These are phyloP conservation scores for Tolypocladium cylindrosporum DNA, from an alignment of 2,329 filamentous ascomycete species.

Conservation along the genomic window DNA sequence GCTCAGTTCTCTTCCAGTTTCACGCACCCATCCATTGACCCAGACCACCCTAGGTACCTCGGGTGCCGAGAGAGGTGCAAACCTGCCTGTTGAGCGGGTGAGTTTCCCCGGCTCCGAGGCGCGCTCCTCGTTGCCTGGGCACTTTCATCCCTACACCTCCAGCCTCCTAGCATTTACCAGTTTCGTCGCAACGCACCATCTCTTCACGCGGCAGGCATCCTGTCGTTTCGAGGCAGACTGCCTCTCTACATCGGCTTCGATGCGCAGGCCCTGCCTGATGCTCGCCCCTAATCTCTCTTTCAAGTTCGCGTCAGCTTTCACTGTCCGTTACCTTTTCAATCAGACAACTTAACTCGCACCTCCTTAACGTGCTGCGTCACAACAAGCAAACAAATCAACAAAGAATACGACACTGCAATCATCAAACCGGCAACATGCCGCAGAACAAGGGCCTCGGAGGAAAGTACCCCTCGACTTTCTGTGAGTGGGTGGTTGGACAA, in stretches of 20 bases:
- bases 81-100: not conserved
- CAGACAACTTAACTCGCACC: not conserved
- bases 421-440: not conserved
- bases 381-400: not conserved
- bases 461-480: conserved; percentile 14
- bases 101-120: not conserved
- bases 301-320: not conserved
- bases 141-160: not conserved
- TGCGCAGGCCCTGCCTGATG: not conserved
- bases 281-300: not conserved
- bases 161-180: not conserved
- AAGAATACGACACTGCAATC: not conserved
- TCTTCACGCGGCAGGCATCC: not conserved
- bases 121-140: not conserved
- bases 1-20: not conserved
- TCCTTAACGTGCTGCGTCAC: not conserved
- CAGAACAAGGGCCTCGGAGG: not conserved
- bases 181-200: not conserved
- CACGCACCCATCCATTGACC: not conserved
- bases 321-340: no score
- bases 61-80: no score
- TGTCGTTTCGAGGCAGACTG: not conserved
- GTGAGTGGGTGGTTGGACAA: conserved; percentile 31
- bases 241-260: not conserved
- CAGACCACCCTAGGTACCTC: not conserved